A percentile compares a stretch with the other conserved stretches of the same genome.
Evolutionary conservation across 2,329 filamentous ascomycete genomes (phyloP).

Genomic region (Stachybotrys chartarum): DNA sequence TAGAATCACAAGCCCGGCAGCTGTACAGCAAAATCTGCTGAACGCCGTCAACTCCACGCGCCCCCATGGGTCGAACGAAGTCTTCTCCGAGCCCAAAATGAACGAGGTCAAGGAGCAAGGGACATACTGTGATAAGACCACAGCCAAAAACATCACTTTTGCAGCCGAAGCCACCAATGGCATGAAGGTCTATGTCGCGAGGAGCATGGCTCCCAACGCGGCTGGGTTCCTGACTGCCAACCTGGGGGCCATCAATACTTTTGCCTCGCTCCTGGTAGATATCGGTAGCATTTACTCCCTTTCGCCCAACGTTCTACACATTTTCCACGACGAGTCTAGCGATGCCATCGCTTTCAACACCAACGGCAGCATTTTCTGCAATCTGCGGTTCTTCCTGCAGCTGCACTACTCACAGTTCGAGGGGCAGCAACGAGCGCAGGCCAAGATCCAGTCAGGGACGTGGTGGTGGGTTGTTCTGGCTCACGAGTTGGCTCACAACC

Average conservation of each 20-base stretch:
- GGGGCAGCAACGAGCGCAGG: conserved; percentile 27
- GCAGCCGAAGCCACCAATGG: conserved; percentile 63
- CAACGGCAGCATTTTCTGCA: conserved; percentile 85
- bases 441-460: conserved; percentile 60
- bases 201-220: conserved; percentile 38
- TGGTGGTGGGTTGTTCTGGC: conserved; percentile 97
- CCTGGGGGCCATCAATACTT: conserved; percentile 56
- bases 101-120: conserved; percentile 73
- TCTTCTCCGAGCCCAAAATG: conserved; percentile 69
- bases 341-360: conserved; percentile 90
- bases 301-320: conserved; percentile 61
- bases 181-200: conserved; percentile 67
- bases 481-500: conserved; percentile 92
- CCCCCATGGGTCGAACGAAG: conserved; percentile 61
- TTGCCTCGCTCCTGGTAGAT: conserved; percentile 62
- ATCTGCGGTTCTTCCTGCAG: conserved; percentile 78
- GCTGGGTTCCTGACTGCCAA: conserved; percentile 53
- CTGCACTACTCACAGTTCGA: conserved; percentile 55
- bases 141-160: conserved; percentile 65
- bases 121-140: conserved; percentile 76
- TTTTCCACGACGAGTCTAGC: conserved; percentile 77
- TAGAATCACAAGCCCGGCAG: conserved; percentile 51
- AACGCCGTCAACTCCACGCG: conserved; percentile 74
- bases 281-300: conserved; percentile 68
- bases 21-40: conserved; percentile 63